Evolutionary conservation across 768 basidiomycete genomes (phyloP).

Genomic region (Amanita pseudoporphyria): DNA sequence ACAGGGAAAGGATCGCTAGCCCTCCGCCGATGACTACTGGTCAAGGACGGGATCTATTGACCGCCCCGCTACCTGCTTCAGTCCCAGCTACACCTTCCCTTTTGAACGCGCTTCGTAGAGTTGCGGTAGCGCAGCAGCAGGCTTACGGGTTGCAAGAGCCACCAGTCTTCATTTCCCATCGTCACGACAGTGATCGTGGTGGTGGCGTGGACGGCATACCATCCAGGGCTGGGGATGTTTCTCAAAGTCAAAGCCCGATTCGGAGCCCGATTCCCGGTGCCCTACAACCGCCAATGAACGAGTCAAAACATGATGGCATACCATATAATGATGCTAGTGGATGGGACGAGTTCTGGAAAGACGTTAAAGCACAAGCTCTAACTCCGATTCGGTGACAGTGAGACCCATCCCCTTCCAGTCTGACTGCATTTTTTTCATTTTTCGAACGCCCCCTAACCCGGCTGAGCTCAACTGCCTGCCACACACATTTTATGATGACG

Average conservation of each 20-base stretch:
- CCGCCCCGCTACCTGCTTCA: slow-evolving; percentile 12
- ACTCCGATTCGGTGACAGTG: neutral
- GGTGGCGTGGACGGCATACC: slow-evolving; percentile 5
- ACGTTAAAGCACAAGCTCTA: slow-evolving; percentile 26
- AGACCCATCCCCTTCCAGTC: too few relatives aligned
- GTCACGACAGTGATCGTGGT: slow-evolving; percentile 8
- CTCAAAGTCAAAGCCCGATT: too few relatives aligned
- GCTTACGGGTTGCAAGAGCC: slow-evolving; percentile 24
- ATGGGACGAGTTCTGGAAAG: slow-evolving; percentile 40
- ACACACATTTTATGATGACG: too few relatives aligned
- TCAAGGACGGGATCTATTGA: slow-evolving; percentile 14
- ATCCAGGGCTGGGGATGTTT: slow-evolving; percentile 8
- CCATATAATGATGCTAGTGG: slow-evolving; percentile 12
- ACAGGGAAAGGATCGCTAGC: neutral
- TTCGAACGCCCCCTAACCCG: too few relatives aligned
- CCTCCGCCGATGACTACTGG: neutral
- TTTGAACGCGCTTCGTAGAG: slow-evolving; percentile 51
- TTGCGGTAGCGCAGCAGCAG: slow-evolving; percentile 44
- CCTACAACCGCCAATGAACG: too few relatives aligned
- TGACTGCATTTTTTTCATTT: too few relatives aligned
- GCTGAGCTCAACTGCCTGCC: too few relatives aligned
- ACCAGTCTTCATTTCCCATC: slow-evolving; percentile 9
- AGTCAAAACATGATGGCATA: neutral
- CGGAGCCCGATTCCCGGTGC: too few relatives aligned
- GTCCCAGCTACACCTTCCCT: slow-evolving; percentile 59